phyloP scores from a whole-genome alignment of 306 rosid species.

The Sindora glabra region DNA sequence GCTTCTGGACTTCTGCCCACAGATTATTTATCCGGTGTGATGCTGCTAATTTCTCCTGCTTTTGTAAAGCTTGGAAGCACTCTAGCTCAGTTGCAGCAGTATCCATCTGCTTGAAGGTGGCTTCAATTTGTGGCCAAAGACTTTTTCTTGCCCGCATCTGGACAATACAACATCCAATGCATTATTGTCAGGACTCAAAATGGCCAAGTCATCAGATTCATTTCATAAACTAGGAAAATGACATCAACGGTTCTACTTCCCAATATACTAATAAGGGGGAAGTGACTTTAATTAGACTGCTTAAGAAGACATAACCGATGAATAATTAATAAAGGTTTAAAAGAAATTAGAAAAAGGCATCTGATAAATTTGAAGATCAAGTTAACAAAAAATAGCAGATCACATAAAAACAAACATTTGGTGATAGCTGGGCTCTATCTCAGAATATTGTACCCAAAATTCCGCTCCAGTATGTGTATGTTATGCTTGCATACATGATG shows the following conservation, averaged over 20 bases:
- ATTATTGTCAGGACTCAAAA: neutral
- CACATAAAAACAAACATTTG: neutral
- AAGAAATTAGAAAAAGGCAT: neutral
- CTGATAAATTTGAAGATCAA: neutral
- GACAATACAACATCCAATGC: slow-evolving; percentile 14
- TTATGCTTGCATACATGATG: neutral
- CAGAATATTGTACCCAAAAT: neutral
- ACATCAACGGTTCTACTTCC: neutral
- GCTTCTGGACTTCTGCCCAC: slow-evolving; percentile 75
- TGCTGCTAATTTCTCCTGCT: slow-evolving; percentile 79
- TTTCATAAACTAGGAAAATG: neutral
- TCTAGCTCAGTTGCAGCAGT: slow-evolving; percentile 84
- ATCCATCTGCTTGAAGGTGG: slow-evolving; percentile 79
- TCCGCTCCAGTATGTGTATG: neutral
- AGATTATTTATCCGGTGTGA: slow-evolving; percentile 63
- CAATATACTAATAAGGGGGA: neutral
- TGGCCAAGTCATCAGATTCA: neutral
- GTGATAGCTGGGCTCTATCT: neutral
- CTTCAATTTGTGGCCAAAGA: slow-evolving; percentile 85
- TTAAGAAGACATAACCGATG: neutral
- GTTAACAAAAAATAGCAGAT: neutral
- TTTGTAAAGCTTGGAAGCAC: slow-evolving; percentile 76
- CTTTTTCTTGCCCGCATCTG: slow-evolving; percentile 65
- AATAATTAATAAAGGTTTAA: neutral
- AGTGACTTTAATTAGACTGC: neutral